Percentiles rank a stretch among this genome's conserved stretches.
Conservation (phyloP, 148 eudicot species). For the Vaccinium corymbosum region DNA sequence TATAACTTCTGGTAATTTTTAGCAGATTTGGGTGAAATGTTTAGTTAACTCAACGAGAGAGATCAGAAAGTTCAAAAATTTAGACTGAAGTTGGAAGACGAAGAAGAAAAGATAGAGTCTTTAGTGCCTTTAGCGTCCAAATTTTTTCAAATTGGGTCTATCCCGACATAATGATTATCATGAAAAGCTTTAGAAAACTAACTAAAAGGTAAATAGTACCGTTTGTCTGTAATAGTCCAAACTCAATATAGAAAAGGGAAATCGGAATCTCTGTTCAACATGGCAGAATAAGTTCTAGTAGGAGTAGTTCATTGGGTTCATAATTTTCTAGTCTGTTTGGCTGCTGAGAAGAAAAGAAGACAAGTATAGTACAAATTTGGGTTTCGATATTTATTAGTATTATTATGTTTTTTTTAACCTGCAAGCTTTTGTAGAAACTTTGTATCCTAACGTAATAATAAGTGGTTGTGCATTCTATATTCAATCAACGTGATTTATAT, state of each 20-base stretch:
- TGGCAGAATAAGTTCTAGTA: neutral
- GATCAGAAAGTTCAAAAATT: neutral
- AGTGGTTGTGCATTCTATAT: neutral
- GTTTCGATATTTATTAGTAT: neutral
- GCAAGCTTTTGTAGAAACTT: neutral
- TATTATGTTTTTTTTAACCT: neutral
- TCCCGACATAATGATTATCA: neutral
- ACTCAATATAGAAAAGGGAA: neutral
- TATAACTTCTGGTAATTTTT: neutral
- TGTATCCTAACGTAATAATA: neutral
- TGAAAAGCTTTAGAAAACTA: neutral
- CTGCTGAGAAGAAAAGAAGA: neutral
- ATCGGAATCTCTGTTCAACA: neutral
- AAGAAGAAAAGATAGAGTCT: neutral
- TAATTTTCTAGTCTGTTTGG: slow-evolving; percentile 2
- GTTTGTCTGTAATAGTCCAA: neutral
- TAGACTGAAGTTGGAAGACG: neutral
- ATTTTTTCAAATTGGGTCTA: neutral
- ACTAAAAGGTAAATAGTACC: neutral
- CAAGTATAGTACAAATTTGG: neutral
- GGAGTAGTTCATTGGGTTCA: neutral
- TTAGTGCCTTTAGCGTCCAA: neutral
- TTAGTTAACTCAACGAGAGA: neutral
- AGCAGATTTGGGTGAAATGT: neutral
- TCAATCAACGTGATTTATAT: neutral